Evolutionary conservation across 1,139 yeast species (phyloP).

Genomic region (Arxiozyma bovina): DNA sequence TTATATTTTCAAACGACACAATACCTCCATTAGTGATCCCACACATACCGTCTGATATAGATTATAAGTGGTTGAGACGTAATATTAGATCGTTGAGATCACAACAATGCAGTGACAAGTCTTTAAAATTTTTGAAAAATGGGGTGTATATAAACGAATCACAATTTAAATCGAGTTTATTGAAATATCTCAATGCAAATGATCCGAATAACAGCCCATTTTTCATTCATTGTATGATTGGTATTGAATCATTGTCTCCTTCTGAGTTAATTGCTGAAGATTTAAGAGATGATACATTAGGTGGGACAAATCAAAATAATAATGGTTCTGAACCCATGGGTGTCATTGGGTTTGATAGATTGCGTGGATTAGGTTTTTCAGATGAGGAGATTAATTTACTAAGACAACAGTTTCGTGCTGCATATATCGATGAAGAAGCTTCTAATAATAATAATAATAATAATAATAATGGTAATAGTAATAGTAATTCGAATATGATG

Average conservation of each 20-base stretch:
- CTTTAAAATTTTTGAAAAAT: constrained; percentile 63
- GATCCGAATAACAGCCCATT: constrained; percentile 22
- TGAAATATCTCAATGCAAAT: background rate
- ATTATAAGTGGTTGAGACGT: constrained; percentile 34
- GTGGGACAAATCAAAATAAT: constrained; percentile 29
- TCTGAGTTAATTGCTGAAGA: constrained; percentile 57
- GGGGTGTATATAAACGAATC: constrained; percentile 38
- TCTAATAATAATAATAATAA: too few relatives aligned
- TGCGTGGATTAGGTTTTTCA: constrained; percentile 74
- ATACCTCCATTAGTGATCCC: constrained; percentile 35
- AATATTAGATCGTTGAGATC: constrained; percentile 36
- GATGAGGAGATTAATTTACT: constrained; percentile 65
- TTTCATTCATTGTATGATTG: constrained; percentile 74
- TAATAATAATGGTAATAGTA: constrained; percentile 11
- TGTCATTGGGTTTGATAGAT: constrained; percentile 76
- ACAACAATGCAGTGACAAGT: constrained; percentile 36
- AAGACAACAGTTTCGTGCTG: constrained; percentile 61
- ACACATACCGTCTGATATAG: background rate
- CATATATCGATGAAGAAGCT: constrained; percentile 43
- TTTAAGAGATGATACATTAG: constrained; percentile 41
- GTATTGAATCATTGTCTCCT: constrained; percentile 48
- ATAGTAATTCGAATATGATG: constrained; percentile 25
- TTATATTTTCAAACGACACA: constrained; percentile 32
- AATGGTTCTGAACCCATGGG: constrained; percentile 39
- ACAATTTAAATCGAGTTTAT: background rate